Conservation (phyloP, 169 alveolate genomes). For the Plasmodium gonderi region DNA sequence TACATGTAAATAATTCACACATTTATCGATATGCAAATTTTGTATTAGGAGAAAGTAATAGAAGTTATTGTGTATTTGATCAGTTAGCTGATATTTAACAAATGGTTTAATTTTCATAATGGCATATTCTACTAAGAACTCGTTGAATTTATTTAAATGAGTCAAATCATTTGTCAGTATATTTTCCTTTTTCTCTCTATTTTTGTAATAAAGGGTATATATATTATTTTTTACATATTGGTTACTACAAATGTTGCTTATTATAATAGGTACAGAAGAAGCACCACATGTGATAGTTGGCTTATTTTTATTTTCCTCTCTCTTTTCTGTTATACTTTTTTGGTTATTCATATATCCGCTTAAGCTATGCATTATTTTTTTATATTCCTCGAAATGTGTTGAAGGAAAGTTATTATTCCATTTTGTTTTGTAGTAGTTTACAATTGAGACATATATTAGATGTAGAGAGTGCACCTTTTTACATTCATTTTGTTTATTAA, state of each 20-base stretch:
- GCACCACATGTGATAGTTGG: neutral
- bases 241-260: constrained; percentile 24
- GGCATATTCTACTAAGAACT: constrained; percentile 40
- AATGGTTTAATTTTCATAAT: constrained; percentile 8
- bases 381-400: neutral
- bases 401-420: neutral
- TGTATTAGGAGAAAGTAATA: constrained; percentile 45
- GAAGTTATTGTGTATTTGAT: constrained; percentile 32
- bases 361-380: neutral
- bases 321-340: neutral
- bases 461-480: neutral
- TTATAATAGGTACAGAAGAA: constrained; percentile 8
- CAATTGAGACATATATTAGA: neutral
- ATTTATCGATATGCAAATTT: constrained; percentile 53
- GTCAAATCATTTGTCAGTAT: constrained; percentile 5
- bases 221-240: constrained; percentile 36
- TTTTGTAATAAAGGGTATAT: constrained; percentile 44
- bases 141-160: neutral
- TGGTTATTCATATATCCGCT: neutral
- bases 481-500: neutral
- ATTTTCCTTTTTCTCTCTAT: constrained; percentile 32
- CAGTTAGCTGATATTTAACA: constrained; percentile 7
- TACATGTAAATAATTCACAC: constrained; percentile 28
- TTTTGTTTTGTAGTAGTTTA: constrained; percentile 2
- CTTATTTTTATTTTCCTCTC: neutral